These are phyloP conservation scores for Amphicarpaea edgeworthii DNA, from an alignment of 306 rosid species.

Conservation along the genomic window DNA sequence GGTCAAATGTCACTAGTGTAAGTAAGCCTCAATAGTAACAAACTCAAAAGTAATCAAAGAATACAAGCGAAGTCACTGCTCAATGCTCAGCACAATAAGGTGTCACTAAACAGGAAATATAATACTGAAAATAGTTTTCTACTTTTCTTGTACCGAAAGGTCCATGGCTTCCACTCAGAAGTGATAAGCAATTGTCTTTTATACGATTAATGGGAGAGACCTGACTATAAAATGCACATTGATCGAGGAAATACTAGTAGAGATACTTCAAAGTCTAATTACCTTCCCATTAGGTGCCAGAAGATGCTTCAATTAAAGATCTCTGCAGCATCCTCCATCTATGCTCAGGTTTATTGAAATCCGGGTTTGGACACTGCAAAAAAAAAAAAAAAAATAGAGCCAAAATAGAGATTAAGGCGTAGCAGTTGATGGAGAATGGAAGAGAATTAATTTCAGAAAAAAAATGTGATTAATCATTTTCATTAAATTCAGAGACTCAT, in stretches of 20 bases:
- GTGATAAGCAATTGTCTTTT: conserved; percentile 11
- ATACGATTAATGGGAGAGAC: neutral
- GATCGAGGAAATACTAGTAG: conserved; percentile 29
- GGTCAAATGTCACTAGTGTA: conserved; percentile 34
- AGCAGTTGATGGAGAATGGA: conserved; percentile 12
- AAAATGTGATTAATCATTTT: conserved; percentile 17
- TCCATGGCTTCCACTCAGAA: conserved; percentile 1
- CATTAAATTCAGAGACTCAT: neutral
- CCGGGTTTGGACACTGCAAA: conserved; percentile 88
- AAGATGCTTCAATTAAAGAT: conserved; percentile 78
- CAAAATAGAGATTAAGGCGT: conserved; percentile 28
- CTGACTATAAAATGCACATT: conserved; percentile 12
- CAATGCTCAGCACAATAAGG: neutral
- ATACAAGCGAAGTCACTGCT: neutral
- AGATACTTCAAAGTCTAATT: conserved; percentile 33
- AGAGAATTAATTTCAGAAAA: neutral
- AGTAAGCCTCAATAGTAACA: conserved; percentile 10
- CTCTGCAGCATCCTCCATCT: conserved; percentile 96
- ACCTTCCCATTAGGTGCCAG: conserved; percentile 80
- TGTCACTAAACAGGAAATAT: neutral
- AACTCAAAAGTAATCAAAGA: conserved; percentile 31
- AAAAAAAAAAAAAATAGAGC: conserved; percentile 6
- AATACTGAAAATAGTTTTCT: neutral
- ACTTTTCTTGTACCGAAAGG: neutral
- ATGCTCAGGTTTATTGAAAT: conserved; percentile 82